Base-by-base conservation (phyloP, 257 asterid species). In the Solanum tarapatanum region DNA sequence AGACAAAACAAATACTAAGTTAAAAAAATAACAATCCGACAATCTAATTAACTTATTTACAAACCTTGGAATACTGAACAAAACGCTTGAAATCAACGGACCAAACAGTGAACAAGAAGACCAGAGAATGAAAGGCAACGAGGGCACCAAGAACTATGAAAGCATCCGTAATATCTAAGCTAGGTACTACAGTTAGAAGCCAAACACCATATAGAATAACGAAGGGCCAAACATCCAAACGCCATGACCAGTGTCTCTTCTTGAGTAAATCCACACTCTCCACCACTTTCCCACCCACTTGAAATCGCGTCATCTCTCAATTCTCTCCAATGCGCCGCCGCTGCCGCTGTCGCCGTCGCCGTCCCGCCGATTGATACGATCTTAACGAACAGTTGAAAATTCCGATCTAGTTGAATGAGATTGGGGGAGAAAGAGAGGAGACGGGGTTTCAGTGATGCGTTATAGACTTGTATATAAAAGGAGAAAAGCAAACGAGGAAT, bases 221-320 rank as follows among this genome's bases (percentile, higher is more conserved):
- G 60, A 97, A 96, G 5, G 99, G 99, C 96, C 96, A 95, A 90
- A 91, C 89, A 88, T 97, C 99, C 87, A 96, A 90, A 84, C 98
- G 98, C 99, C 99, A 96, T 39, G 92, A 90, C 97, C 96, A 93
- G 84, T 92, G 95, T 92, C 96, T 93, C 92, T 91, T 96, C 85
- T 90, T 88, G 91, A 97, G 87, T 85, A 95, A 90, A 92, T 96
- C 99, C 89, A 97, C 98, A 82, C 91, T 91, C 86, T 97, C 99
- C 85, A 97, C 99, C 91, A 96, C 99, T 91, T 97, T 97, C 88
- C 99, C 99, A 87, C 98, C 98, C 62, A 97, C 98, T 33, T 89
- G 90, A 87, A 93, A 95, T 90, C 94, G 92, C 73, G 94, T 82
- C 99, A 97, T 97, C 91, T 84, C 94, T 28, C 60, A 76, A 48